These are phyloP conservation scores for Tulasnella sp. DNA, from an alignment of 768 basidiomycete genomes.

Conservation along the genomic window DNA sequence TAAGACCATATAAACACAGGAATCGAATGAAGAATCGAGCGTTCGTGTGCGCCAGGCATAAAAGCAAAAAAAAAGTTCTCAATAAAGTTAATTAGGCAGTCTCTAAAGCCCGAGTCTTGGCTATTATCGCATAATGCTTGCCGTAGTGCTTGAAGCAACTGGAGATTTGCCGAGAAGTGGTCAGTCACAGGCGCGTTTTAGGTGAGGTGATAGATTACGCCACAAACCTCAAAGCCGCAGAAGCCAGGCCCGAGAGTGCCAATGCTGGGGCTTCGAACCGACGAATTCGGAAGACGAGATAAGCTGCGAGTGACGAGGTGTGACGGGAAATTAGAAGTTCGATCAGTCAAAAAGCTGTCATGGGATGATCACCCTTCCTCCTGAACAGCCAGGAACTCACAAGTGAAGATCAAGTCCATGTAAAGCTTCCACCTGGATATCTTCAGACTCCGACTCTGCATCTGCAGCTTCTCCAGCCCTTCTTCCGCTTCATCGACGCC, in stretches of 20 bases:
- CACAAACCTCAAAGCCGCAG: slow-evolving; percentile 69
- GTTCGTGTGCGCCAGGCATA: slow-evolving; percentile 5
- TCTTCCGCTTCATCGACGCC: slow-evolving; percentile 49
- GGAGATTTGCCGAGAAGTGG: neutral
- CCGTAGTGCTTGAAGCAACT: slow-evolving; percentile 75
- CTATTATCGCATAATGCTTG: slow-evolving; percentile 32
- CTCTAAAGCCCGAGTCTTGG: slow-evolving; percentile 9
- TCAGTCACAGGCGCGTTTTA: slow-evolving; percentile 1
- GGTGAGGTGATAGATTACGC: neutral
- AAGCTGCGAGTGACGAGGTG: slow-evolving; percentile 47
- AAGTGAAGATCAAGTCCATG: slow-evolving; percentile 86
- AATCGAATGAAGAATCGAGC: neutral
- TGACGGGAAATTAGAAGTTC: neutral
- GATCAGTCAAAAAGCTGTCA: slow-evolving; percentile 20
- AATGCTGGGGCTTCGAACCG: slow-evolving; percentile 58
- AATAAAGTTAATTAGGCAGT: neutral
- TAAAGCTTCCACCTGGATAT: slow-evolving; percentile 63
- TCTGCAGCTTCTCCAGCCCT: slow-evolving; percentile 51
- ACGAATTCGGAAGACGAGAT: slow-evolving; percentile 69
- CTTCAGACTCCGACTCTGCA: slow-evolving; percentile 73
- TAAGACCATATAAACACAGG: neutral
- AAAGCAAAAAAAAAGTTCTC: neutral
- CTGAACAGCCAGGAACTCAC: slow-evolving; percentile 41
- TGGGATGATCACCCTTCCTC: slow-evolving; percentile 29
- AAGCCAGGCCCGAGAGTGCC: slow-evolving; percentile 60